Evolutionary conservation across 495 filamentous ascomycete genomes (phyloP), one percentile per base, ranked within the genome.

Genomic region (Podospora tetraspora): DNA sequence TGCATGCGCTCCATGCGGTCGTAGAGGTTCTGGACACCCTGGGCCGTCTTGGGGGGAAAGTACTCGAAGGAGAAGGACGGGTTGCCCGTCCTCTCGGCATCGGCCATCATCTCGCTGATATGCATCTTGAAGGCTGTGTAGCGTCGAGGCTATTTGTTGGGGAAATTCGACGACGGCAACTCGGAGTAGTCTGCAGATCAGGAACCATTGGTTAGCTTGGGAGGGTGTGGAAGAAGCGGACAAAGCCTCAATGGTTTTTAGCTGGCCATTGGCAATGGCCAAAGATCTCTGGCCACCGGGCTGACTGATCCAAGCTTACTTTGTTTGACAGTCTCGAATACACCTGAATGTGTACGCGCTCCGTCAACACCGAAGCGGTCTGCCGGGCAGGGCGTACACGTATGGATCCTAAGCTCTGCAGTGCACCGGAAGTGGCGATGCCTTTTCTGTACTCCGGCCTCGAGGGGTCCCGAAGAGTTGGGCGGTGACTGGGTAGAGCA

Each of bases 1-100:
- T 98, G 92, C 96, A 99, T 99, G 76, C 94, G 93, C 82, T 99
- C 93, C 92, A 99, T 98, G 72, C 94, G 91, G 77, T 99, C 96
- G 82, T 99, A 99, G 66, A 99, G 88, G 77, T 99, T 99, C 83
- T 98, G 96, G 10, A 99, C 94, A 86, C 96, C 96, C 84, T 93
- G 91, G 1, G 95, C 94, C 1, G 96, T 99, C 82, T 99, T 99
- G n/a, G 96, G 96, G 59, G 96, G 94, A 80, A 98, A 99, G 84
- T 97, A 99, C 81, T 99, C 96, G 79, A 99, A 99, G 30, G 96
- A 98, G 85, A 97, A 97, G 65, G 91, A 92, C 61, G 93, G 89
- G 71, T 88, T 86, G 76, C 87, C 87, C 68, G 89, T 85, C 81
- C 77, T 79, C 73, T 92, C 85, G 81, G 92, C 90, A 74, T 94